Percentiles rank a stretch among this genome's conserved stretches.
Evolutionary conservation across 805 yeast genomes (phyloP).

Genomic region (Pichia nanzhaoensis): DNA sequence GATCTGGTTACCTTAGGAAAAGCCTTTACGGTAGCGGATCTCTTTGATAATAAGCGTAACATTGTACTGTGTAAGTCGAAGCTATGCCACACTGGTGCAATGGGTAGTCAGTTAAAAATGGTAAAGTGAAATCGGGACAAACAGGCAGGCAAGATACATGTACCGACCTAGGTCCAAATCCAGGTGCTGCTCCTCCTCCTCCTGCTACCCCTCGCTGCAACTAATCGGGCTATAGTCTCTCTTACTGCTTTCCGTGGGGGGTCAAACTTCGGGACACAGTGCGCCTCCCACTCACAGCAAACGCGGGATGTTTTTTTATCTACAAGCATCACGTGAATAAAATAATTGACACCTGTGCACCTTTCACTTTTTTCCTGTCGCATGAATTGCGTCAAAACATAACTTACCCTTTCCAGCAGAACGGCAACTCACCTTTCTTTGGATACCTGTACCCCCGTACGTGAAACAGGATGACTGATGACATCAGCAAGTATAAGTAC

Average conservation of each 20-base stretch:
- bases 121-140: background rate
- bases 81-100: no score
- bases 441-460: background rate
- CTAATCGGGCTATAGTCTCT: constrained; percentile 1
- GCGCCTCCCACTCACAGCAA: background rate
- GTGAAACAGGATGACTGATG: constrained; percentile 9
- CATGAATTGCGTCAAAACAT: no score
- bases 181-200: background rate
- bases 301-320: background rate
- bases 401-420: no score
- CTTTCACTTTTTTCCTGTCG: no score
- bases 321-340: no score
- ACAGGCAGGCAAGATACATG: background rate
- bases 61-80: constrained; percentile 2
- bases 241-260: background rate
- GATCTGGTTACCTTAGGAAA: constrained; percentile 10
- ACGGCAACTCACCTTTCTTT: no score
- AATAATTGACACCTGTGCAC: no score
- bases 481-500: constrained; percentile 40
- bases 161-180: background rate
- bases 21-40: constrained; percentile 7
- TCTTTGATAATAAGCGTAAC: constrained; percentile 13
- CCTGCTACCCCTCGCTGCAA: background rate
- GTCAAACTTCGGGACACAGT: constrained; percentile 5
- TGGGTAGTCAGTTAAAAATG: background rate